Evolutionary conservation across 352 stramenopile species (phyloP).

Genomic region (Pythium phragmitis): DNA sequence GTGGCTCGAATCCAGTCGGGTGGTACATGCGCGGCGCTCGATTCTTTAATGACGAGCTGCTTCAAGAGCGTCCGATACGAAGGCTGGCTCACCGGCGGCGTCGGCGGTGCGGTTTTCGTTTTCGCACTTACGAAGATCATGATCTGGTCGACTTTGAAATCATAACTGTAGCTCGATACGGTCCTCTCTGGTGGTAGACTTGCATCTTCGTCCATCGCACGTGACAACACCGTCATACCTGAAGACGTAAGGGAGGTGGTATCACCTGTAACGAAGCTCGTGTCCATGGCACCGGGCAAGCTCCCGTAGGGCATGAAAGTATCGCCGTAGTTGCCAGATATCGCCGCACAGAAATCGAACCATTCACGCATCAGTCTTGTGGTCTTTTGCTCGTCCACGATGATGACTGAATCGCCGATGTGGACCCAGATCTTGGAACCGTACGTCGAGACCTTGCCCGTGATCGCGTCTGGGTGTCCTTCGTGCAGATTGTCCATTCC

Average conservation of each 20-base stretch:
- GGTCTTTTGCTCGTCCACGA: slow-evolving; percentile 79
- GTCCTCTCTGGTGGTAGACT: not conserved
- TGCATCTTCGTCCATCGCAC: slow-evolving; percentile 13
- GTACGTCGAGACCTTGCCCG: slow-evolving; percentile 51
- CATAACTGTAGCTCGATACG: slow-evolving; percentile 63
- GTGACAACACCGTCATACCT: slow-evolving; percentile 13
- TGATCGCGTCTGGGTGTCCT: slow-evolving; percentile 55
- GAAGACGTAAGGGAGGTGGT: slow-evolving; percentile 30
- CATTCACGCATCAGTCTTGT: slow-evolving; percentile 56
- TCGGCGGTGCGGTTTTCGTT: slow-evolving; percentile 31
- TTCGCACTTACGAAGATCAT: slow-evolving; percentile 69
- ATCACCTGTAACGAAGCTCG: slow-evolving; percentile 17
- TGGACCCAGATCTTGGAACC: slow-evolving; percentile 69
- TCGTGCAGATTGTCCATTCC: slow-evolving; percentile 71
- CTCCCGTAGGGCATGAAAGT: not conserved
- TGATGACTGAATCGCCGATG: slow-evolving; percentile 65
- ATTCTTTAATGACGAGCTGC: slow-evolving; percentile 71
- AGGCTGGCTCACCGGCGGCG: slow-evolving; percentile 38
- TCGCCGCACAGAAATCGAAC: slow-evolving; percentile 51
- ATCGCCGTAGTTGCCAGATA: slow-evolving; percentile 51
- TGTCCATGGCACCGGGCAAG: not conserved
- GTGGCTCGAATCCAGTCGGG: slow-evolving; percentile 68
- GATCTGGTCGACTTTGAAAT: slow-evolving; percentile 69
- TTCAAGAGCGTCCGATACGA: slow-evolving; percentile 77
- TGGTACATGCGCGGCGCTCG: slow-evolving; percentile 38